Percentiles rank a stretch among this genome's conserved stretches.
Evolutionary conservation across 225 moss, liverwort and hornwort species (phyloP).

Genomic region (Thuidium tamariscinum): DNA sequence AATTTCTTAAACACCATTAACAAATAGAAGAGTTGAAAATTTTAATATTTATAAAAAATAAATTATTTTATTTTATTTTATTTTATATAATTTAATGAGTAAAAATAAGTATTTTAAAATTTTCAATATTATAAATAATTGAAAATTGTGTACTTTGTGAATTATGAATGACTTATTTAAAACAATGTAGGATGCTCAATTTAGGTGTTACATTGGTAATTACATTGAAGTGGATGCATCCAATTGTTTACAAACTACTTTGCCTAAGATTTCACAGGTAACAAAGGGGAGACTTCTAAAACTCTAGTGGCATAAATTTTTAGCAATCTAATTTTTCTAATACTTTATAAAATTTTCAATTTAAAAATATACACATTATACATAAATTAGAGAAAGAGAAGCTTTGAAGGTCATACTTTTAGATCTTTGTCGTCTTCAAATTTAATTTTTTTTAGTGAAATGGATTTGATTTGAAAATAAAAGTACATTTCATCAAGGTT

Average conservation of each 20-base stretch:
- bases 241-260: conserved; percentile 19
- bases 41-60: neutral
- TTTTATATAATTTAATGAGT: accelerated
- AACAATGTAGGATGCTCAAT: conserved; percentile 43
- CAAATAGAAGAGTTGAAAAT: neutral
- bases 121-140: no score
- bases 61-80: neutral
- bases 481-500: neutral
- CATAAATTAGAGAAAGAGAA: no score
- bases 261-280: conserved; percentile 32
- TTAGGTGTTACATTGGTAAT: conserved; percentile 60
- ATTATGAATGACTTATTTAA: neutral
- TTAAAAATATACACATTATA: neutral
- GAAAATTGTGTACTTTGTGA: neutral
- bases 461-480: accelerated
- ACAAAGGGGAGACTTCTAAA: neutral
- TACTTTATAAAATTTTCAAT: neutral
- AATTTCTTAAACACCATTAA: no score
- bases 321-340: accelerated
- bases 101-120: neutral
- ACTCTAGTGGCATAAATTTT: no score
- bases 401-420: neutral
- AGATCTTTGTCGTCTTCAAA: no score
- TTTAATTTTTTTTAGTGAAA: accelerated
- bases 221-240: conserved; percentile 30